Percentiles rank a stretch among this genome's conserved stretches.
These are phyloP conservation scores for Cryptomeria japonica DNA, from an alignment of 75 land plant genomes.

Conservation along the genomic window DNA sequence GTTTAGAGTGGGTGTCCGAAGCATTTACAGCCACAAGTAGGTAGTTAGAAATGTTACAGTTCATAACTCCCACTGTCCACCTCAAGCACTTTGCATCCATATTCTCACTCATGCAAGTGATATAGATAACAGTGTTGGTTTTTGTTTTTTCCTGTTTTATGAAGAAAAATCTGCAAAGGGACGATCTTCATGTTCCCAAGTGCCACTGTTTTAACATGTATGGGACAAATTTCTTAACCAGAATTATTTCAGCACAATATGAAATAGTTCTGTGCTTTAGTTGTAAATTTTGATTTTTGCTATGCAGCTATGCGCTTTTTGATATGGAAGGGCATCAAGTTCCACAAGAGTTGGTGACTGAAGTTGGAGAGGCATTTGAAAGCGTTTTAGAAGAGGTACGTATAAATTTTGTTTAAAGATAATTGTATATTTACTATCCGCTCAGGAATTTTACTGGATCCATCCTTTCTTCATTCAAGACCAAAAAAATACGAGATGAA, in stretches of 20 bases:
- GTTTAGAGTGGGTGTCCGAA: not conserved
- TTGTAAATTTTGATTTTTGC: slow-evolving; percentile 1
- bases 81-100: slow-evolving; percentile 1
- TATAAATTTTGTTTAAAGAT: slow-evolving; percentile 1
- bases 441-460: slow-evolving; percentile 3
- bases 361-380: slow-evolving; percentile 47
- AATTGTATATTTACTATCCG: not conserved
- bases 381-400: slow-evolving; percentile 36
- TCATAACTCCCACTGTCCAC: not conserved
- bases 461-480: slow-evolving; percentile 15
- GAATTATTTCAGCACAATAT: not conserved
- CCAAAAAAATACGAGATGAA: slow-evolving; percentile 37
- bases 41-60: not conserved
- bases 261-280: not conserved
- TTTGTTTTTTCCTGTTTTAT: slow-evolving; percentile 9
- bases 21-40: slow-evolving; percentile 1
- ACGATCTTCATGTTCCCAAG: slow-evolving; percentile 3
- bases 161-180: slow-evolving; percentile 12
- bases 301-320: slow-evolving; percentile 50
- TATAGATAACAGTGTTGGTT: not conserved
- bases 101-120: slow-evolving; percentile 3
- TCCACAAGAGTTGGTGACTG: slow-evolving; percentile 38
- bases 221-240: slow-evolving; percentile 5
- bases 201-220: not conserved
- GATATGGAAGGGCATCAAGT: slow-evolving; percentile 52